Base-by-base conservation (phyloP, 1,284 basidiomycete species). In the Leccinum fallax region DNA sequence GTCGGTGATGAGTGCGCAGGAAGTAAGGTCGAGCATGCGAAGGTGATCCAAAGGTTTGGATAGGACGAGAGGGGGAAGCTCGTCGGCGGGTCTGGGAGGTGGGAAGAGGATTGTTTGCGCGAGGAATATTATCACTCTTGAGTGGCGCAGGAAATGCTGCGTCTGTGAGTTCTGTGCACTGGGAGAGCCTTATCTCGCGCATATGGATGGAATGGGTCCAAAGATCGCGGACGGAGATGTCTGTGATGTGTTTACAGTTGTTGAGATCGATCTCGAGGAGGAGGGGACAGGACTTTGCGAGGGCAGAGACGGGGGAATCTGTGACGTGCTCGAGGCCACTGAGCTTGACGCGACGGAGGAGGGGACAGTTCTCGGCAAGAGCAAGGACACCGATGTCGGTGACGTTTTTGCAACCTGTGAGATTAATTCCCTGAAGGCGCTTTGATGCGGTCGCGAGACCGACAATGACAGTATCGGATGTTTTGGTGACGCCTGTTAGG, bases 251-350 rank as follows among this genome's bases (percentile, higher is more conserved):
- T 61, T 85, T 83, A 78, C 95, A 96, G 65, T 88, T 84, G 69
- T 94, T 90, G 65, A 99, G 85, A 77, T 99, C 97, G 67, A 98
- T 89, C 77, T 99, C 97, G 59, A 99, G 85, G 19, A 99, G 83
- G 40, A 95, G 83, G 1, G 94, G 92, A 71, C 96, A 98, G 7
- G 83, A 81, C 61, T 84, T 83, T n/a, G 93, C 91, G 53, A 99
- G 83, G 16, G 86, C 83, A 36, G 89, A 86, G 63, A 99, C 82
- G 13, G 95, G 84, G n/a, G 76, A 77, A 69, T 97, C 93, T 0
- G 95, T 95, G 62, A 98, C 77, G 38, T 83, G 80, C 61, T 87
- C 85, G 55, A 96, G 84, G 60, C 88, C 87, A 67, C 87, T 89
- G 53, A 98, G 82, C 76, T 98, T 98, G 75, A 97, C 91, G 71